A percentile compares a stretch with the other conserved stretches of the same genome.
These are phyloP conservation scores for Symbiodinium pilosum DNA, from an alignment of 73 alveolate genomes.

Conservation along the genomic window DNA sequence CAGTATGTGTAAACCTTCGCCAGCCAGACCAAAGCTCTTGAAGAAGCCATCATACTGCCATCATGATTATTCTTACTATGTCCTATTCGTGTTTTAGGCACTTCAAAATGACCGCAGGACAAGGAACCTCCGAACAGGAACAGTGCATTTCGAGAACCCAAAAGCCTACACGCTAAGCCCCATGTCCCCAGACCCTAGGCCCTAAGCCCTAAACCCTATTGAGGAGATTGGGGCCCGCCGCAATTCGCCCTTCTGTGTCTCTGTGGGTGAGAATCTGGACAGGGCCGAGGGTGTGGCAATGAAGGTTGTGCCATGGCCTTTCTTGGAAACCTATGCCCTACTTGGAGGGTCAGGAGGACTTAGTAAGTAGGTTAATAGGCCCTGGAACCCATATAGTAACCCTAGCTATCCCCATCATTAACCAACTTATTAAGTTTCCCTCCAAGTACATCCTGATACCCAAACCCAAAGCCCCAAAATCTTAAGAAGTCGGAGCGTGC, in stretches of 20 bases:
- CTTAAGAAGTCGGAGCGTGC: background rate
- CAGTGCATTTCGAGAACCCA: background rate
- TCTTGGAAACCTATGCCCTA: background rate
- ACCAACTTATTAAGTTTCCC: no score
- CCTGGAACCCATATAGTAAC: background rate
- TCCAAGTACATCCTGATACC: background rate
- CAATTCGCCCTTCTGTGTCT: background rate
- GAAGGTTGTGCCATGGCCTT: background rate
- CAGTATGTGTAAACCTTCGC: no score
- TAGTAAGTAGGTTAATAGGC: background rate
- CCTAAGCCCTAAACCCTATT: background rate
- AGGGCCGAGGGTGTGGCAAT: background rate
- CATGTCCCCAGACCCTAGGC: background rate
- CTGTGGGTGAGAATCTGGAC: background rate
- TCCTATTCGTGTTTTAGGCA: no score
- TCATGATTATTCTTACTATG: no score
- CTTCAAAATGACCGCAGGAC: no score
- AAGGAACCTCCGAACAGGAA: no score
- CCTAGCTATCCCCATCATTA: no score
- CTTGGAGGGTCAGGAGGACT: background rate
- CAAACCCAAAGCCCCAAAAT: background rate
- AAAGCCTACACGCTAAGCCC: background rate
- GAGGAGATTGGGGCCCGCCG: no score
- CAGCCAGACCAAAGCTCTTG: no score
- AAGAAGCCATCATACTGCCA: no score